Percentiles rank a stretch among this genome's conserved stretches.
Evolutionary conservation across 306 rosid genomes (phyloP).

Genomic region (Oemleria cerasiformis): DNA sequence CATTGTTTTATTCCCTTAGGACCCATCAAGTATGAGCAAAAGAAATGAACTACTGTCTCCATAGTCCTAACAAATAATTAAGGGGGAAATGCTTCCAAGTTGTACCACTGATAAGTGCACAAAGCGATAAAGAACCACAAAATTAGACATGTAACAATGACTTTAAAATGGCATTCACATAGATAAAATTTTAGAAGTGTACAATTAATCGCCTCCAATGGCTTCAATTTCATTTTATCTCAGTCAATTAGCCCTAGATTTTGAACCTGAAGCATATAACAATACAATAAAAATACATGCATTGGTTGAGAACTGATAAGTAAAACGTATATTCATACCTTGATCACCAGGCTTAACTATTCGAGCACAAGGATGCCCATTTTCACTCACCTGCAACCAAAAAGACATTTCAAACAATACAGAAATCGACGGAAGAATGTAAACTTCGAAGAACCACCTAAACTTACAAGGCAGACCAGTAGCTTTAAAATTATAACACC

Average conservation of each 20-base stretch:
- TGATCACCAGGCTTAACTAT: conserved; percentile 43
- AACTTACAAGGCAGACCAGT: too few species aligned
- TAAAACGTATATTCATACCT: conserved; percentile 34
- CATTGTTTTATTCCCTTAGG: neutral
- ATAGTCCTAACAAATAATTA: neutral
- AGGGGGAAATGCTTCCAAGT: too few species aligned
- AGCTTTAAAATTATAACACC: too few species aligned
- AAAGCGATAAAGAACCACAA: too few species aligned
- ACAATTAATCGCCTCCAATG: neutral
- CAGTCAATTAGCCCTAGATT: conserved; percentile 2
- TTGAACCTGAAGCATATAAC: neutral
- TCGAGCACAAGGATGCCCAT: conserved; percentile 41
- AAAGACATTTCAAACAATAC: conserved; percentile 28
- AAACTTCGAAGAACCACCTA: neutral
- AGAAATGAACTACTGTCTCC: neutral
- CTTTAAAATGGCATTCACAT: neutral
- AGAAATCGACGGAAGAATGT: conserved; percentile 9
- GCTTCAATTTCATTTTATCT: conserved; percentile 7
- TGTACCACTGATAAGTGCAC: too few species aligned
- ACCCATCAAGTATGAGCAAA: neutral
- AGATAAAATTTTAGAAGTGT: neutral
- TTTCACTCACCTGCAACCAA: conserved; percentile 45
- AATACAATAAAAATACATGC: neutral
- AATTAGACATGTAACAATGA: neutral
- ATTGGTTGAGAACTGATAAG: neutral